phyloP scores from a whole-genome alignment of 495 filamentous ascomycete species.

The Chaetomium fimeti region DNA sequence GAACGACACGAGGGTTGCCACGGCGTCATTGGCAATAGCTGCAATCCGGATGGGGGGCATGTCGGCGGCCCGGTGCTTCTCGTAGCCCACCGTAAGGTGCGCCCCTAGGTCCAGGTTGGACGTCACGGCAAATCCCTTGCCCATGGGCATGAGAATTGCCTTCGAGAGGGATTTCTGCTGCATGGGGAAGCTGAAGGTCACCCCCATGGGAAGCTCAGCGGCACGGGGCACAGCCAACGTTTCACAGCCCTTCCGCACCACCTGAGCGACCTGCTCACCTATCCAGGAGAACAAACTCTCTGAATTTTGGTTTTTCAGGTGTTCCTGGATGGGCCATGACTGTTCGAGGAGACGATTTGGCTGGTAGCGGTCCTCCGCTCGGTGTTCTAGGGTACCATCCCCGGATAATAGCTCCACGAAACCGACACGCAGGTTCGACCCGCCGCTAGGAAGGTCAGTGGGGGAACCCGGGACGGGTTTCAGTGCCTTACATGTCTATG shows the following conservation, averaged over 20 bases:
- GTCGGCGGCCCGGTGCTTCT: slow-evolving; percentile 45
- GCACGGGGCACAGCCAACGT: slow-evolving; percentile 32
- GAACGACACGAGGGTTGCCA: slow-evolving; percentile 74
- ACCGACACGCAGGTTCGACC: slow-evolving; percentile 75
- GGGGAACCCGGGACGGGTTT: slow-evolving; percentile 13
- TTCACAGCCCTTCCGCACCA: slow-evolving; percentile 54
- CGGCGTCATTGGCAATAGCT: slow-evolving; percentile 79
- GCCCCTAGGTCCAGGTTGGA: slow-evolving; percentile 68
- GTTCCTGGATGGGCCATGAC: slow-evolving; percentile 75
- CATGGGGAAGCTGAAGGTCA: slow-evolving; percentile 87
- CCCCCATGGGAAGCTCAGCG: slow-evolving; percentile 65
- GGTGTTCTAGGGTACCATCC: slow-evolving; percentile 17
- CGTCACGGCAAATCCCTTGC: slow-evolving; percentile 80
- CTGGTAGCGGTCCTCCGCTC: slow-evolving; percentile 3
- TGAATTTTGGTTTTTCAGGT: slow-evolving; percentile 72
- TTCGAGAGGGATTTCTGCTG: slow-evolving; percentile 71
- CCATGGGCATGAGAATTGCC: slow-evolving; percentile 81
- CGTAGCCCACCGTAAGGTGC: slow-evolving; percentile 67
- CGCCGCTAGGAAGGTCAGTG: slow-evolving; percentile 50
- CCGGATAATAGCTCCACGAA: slow-evolving; percentile 68
- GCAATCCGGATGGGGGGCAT: slow-evolving; percentile 68
- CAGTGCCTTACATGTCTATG: slow-evolving; percentile 63
- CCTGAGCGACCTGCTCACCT: slow-evolving; percentile 69
- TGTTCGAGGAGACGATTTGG: slow-evolving; percentile 59
- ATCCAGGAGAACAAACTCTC: slow-evolving; percentile 79